Percentiles rank a stretch among this genome's conserved stretches.
phyloP scores from a whole-genome alignment of 768 basidiomycete species.

The Tricholoma saponaceum region DNA sequence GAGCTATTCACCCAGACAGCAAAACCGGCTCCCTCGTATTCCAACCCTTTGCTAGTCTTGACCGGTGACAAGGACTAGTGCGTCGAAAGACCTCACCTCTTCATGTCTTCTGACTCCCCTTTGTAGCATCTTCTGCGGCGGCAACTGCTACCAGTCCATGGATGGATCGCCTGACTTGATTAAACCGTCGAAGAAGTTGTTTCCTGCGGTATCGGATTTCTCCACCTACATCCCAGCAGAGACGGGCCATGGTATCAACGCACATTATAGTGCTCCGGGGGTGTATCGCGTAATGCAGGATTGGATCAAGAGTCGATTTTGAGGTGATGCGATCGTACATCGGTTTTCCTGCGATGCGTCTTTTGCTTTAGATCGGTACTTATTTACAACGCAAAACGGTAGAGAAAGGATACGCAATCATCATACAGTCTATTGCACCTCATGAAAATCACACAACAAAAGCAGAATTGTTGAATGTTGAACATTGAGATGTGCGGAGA shows the following conservation, averaged over 20 bases:
- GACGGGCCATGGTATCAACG: slow-evolving; percentile 16
- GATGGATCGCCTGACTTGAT: slow-evolving; percentile 7
- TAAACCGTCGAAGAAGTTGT: slow-evolving; percentile 1
- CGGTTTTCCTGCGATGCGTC: no score
- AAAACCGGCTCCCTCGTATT: slow-evolving; percentile 8
- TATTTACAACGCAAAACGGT: no score
- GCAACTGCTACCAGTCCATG: slow-evolving; percentile 14
- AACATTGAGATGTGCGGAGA: no score
- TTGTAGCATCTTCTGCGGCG: slow-evolving; percentile 15
- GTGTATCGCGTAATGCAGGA: slow-evolving; percentile 9
- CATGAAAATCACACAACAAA: no score
- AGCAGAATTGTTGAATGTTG: no score
- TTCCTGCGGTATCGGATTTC: slow-evolving; percentile 12
- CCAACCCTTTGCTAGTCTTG: slow-evolving; percentile 18
- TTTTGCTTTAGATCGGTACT: no score
- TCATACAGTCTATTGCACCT: no score
- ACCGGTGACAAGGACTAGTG: slow-evolving; percentile 22
- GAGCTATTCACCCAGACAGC: slow-evolving; percentile 15
- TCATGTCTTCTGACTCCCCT: background rate
- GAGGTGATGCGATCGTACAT: background rate
- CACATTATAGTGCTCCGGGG: slow-evolving; percentile 11
- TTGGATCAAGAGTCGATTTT: slow-evolving; percentile 10
- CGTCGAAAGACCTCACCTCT: background rate
- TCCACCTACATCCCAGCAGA: slow-evolving; percentile 11
- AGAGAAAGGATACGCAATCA: no score